Base-by-base conservation (phyloP, 73 alveolate species). In the Uronychia binucleata region DNA sequence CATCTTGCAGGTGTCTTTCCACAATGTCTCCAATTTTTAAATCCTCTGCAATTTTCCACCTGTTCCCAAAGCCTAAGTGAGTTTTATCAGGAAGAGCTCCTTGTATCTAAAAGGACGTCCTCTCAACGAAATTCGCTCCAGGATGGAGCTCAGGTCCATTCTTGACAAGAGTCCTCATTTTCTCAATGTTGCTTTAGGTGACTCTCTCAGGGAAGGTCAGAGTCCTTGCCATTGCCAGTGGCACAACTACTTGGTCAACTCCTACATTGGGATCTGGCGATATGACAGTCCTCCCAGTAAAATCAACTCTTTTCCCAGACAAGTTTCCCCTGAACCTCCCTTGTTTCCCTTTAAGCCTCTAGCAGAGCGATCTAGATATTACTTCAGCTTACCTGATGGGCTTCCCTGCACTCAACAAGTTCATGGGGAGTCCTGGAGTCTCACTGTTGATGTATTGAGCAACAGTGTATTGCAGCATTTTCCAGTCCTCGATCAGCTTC, bases 241-340 rank as follows among this genome's bases (percentile, higher is more conserved):
- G 99, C 57, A 98, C 95, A 31, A 96, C 98, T 28, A 96, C 99
- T 91, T 99, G 96, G 88, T 97, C 99, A 30, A 99, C 97, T 28
- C 92, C 94, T 59, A 98, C 92, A 93, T 99, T 99, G 58, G 99
- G 99, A 88, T 99, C 99, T 1, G 99, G 99, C 26, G 99, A 97
- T 81, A 99, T 99, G 77, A 99, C 99, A 34, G 99, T 97, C 87
- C 99, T 94, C 46, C 99, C 99, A 5, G 99, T 93, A 92, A 95
- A 99, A 88, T 99, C 99, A 28, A 97, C 99, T 94, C 99, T 98
- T 88, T 99, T 99, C 67, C 99, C 99, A 31, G 98, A 93, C 88
- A 99, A 90, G 87, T 99, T 98, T 29, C 98, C 98, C 84, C 99
- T 95, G 81, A 99, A 97, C 91, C 99, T 93, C 11, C 99, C 99